Evolutionary conservation across 2,329 filamentous ascomycete species (phyloP), one percentile per base, ranked within the genome.

Genomic region (Cyclaneusma minus): DNA sequence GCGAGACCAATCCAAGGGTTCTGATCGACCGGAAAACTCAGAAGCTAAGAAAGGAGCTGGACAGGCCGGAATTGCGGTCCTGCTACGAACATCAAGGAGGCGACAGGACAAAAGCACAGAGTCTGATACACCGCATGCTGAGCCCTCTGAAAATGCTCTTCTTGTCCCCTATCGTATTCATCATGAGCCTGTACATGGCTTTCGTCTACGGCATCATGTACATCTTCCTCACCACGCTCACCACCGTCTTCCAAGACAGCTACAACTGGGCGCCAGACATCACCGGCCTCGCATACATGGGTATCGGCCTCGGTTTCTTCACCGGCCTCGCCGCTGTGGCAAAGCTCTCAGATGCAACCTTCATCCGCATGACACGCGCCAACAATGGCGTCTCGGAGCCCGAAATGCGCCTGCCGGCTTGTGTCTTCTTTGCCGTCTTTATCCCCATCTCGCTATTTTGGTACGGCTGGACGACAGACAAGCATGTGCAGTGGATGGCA

Each of bases 131-230:
- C 25, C 60, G 64, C 16, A 49, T 72, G 22, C 41, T 59, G 6
- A 57, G 65, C 2, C 64, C 65, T 1, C 33, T 61, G 21, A 63
- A 62, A 38, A 47, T 56, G 41, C 42, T 51, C 14, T 44, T 44
- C 27, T 32, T 40, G 21, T 48, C 48, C 12, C 50, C 52, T 1
- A 51, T 55, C 22, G 42, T 54, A 3, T 41, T 56, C 5, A 44
- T 58, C 4, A 49, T 66, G 31, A 53, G 55, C 0, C 25, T 67
- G 0, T 69, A 68, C 30, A 50, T 68, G 17, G 54, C 57, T 0
- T 50, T 67, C 1, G 39, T 64, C 2, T 69, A 69, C 33, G 59
- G 64, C 12, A 50, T 65, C 0, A 44, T 68, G 0, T 69, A 68
- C 39, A 60, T 60, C 0, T 60, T 67, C 27, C 51, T 68, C 4